Evolutionary conservation across 2,329 filamentous ascomycete species (phyloP), one percentile per base, ranked within the genome.

Genomic region (Fonsecaea pedrosoi): DNA sequence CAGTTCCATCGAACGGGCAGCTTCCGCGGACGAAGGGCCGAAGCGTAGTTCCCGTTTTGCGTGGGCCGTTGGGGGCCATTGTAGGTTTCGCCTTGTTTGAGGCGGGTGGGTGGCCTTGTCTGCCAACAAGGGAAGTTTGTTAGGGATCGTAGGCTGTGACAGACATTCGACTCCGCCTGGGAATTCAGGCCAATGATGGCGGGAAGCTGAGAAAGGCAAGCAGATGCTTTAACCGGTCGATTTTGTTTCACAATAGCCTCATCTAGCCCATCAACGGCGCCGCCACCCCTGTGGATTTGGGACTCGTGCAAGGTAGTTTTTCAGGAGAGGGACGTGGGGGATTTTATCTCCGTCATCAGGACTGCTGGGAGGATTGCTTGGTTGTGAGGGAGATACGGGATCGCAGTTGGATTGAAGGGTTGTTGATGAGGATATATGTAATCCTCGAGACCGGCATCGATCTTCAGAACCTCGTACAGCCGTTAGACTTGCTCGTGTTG

Each of bases 11-110:
- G 12, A 40, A 21, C 30, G 15, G 38, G 18, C 12, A 21, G 12
- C 57, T 34, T 10, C 38, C 38, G 40, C 21, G 40, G 57, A 48
- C 10, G 40, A 50, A 45, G 61, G 61, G 54, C 61, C 61, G 61
- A 64, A 58, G 61, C 61, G 61, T 64, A 64, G 61, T 40, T 64
- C 40, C 61, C 61, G 61, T 38, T 35, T 63, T 21, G 18, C 59
- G 59, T 30, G 38, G 32, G 45, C 13, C 30, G 59, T 54, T 48
- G 59, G 13, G 25, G 25, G 34, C 42, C 25, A 15, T 32, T 32
- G 30, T 34, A 15, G 50, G n/a, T 48, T 37, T 60, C 45, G 45
- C 45, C 45, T 30, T 50, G 40, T 18, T 8, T 25, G 57, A 54
- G 48, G 48, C 59, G 59, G 42, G 54, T 61, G 59, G 59, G 48